These are phyloP conservation scores for Rhizophagus sp. DNA, from an alignment of 192 early-diverging fungal genomes.

Conservation along the genomic window DNA sequence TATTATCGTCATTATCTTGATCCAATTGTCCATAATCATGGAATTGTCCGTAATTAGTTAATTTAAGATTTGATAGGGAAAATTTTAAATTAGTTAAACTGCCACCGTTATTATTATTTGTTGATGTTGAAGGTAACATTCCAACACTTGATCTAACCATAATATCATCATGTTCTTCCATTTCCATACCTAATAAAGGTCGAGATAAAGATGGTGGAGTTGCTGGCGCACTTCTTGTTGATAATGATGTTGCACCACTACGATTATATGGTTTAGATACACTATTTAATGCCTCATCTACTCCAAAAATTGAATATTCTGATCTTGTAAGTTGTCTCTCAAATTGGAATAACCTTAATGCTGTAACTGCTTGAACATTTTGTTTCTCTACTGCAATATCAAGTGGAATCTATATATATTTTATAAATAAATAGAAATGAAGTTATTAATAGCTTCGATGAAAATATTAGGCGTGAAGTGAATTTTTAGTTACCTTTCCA, in stretches of 20 bases:
- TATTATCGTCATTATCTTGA: background rate
- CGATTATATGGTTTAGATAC: constrained; percentile 26
- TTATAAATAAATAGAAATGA: too few species aligned
- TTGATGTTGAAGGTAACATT: background rate
- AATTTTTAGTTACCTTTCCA: constrained; percentile 49
- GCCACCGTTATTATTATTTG: background rate
- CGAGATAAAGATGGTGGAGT: background rate
- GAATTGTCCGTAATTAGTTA: background rate
- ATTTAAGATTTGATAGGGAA: background rate
- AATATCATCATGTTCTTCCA: background rate
- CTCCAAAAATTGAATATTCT: constrained; percentile 30
- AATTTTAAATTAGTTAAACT: background rate
- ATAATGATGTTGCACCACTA: background rate
- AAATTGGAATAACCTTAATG: constrained; percentile 46
- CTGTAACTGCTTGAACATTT: constrained; percentile 55
- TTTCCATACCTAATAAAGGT: background rate
- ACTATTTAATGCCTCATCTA: constrained; percentile 24
- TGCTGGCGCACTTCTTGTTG: background rate
- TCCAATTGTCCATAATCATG: background rate
- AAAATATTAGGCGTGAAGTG: background rate
- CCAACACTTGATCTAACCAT: background rate
- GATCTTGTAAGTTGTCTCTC: constrained; percentile 41
- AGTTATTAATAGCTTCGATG: background rate
- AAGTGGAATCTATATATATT: constrained; percentile 49
- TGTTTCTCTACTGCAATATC: constrained; percentile 56